Evolutionary conservation across 768 basidiomycete species (phyloP), one percentile per base, ranked within the genome.

Genomic region (Suillus variegatus): DNA sequence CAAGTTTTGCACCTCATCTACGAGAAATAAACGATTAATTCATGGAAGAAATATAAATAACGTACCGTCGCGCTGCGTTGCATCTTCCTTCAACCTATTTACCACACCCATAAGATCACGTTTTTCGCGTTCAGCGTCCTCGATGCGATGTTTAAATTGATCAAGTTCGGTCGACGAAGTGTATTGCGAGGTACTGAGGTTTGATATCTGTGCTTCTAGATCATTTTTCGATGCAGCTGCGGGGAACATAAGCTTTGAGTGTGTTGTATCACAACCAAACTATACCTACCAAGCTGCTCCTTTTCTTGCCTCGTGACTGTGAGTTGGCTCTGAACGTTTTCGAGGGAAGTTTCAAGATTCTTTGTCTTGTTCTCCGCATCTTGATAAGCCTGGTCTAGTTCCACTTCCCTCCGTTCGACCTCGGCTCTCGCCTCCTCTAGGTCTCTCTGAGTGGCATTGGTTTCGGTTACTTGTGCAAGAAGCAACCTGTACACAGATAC

Each of bases 91-190:
- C 67, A 95, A 78, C 62, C 92, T 85, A 74, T 91, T 94, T 6
- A 95, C 86, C 52, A 95, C 91, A 36, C 85, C 87, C 51, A 96
- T 82, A 56, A 97, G 84, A 67, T 96, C 94, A 41, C 94, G 87
- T 78, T 97, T 97, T 81, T 97, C 96, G 62, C 92, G 84, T 68
- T 97, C 94, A 1, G 85, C 84, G 66, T 93, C 91, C 25, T 93
- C 88, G 5, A 91, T 78, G 46, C 86, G 85, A 63, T 78, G 83
- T 68, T 83, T 87, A 44, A 93, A 73, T 7, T 78, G 74, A 43
- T 87, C 88, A 9, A 87, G 74, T 72, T 90, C 90, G 1, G 82
- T 78, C 4, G 88, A 87, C 3, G 92, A 89, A 0, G 86, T 81
- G 13, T 86, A 81, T 52, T 90, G 86, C 0, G 89, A 85, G 44